Evolutionary conservation across 2,329 filamentous ascomycete species (phyloP).

Genomic region (Phoma sp.): DNA sequence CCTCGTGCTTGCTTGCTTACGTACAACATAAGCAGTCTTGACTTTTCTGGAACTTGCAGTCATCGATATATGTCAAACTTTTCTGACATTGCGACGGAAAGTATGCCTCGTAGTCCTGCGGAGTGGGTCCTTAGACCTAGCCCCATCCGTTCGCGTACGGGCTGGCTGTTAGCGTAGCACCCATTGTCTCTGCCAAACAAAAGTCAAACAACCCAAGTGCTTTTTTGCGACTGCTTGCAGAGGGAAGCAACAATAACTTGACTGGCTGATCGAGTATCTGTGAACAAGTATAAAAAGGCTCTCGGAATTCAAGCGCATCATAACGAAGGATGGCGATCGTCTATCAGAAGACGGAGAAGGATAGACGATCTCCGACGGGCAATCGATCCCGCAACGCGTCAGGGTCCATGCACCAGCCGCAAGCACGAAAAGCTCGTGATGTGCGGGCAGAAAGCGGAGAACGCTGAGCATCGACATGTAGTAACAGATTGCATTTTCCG

Average conservation of each 20-base stretch:
- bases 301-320: not conserved
- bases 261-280: not conserved
- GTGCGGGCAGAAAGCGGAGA: constrained; percentile 12
- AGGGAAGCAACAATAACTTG: too few relatives aligned
- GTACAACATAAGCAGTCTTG: too few relatives aligned
- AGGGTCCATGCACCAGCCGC: constrained; percentile 10
- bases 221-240: not conserved
- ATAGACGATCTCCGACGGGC: constrained; percentile 13
- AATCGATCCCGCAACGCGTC: constrained; percentile 16
- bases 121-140: not conserved
- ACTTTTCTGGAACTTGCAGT: too few relatives aligned
- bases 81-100: too few relatives aligned
- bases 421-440: constrained; percentile 12
- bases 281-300: too few relatives aligned
- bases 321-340: not conserved
- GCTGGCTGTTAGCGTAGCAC: not conserved
- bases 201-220: not conserved
- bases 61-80: too few relatives aligned
- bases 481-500: constrained; percentile 17
- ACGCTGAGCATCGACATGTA: constrained; percentile 12
- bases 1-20: too few relatives aligned
- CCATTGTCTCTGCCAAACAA: not conserved
- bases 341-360: constrained; percentile 10
- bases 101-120: too few relatives aligned
- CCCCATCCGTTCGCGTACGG: not conserved